A percentile compares a stretch with the other conserved stretches of the same genome.
phyloP scores from a whole-genome alignment of 371 early-diverging fungal species.

The Mucor plumbeus region DNA sequence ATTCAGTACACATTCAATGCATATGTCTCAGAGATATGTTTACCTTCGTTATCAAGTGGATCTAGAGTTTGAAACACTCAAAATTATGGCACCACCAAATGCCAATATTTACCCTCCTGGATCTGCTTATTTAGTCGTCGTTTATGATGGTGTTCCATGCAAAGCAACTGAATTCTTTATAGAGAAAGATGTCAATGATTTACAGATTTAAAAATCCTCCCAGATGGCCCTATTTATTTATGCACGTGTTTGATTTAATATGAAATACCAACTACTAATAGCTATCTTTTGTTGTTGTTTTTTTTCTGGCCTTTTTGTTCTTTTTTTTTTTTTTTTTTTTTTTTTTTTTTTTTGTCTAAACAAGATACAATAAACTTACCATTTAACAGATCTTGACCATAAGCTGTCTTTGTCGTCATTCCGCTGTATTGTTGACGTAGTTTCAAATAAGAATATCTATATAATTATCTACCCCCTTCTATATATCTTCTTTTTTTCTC shows the following conservation, averaged over 20 bases:
- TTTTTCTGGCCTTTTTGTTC: not conserved
- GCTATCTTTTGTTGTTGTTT: not conserved
- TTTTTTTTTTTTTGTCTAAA: not conserved
- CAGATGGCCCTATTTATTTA: not conserved
- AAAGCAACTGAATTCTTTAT: slow-evolving; percentile 43
- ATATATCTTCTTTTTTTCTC: not conserved
- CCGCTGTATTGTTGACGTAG: slow-evolving; percentile 15
- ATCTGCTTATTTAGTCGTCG: slow-evolving; percentile 55
- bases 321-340: not conserved
- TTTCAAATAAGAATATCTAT: not conserved
- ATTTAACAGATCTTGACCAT: not conserved
- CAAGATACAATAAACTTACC: not conserved
- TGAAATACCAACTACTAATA: not conserved
- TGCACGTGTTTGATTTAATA: slow-evolving; percentile 3
- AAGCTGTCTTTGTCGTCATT: slow-evolving; percentile 3
- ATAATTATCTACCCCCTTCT: not conserved
- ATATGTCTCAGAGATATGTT: slow-evolving; percentile 68
- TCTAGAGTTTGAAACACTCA: slow-evolving; percentile 32
- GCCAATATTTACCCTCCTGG: slow-evolving; percentile 67
- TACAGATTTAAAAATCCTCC: slow-evolving; percentile 12
- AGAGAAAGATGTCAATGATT: slow-evolving; percentile 25
- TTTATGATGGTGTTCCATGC: slow-evolving; percentile 63
- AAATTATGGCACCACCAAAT: slow-evolving; percentile 58
- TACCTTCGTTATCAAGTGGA: slow-evolving; percentile 31
- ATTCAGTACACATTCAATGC: slow-evolving; percentile 69